Percentiles rank a stretch among this genome's conserved stretches.
phyloP scores from a whole-genome alignment of 495 filamentous ascomycete species.

The Aspergillus heteromorphus region DNA sequence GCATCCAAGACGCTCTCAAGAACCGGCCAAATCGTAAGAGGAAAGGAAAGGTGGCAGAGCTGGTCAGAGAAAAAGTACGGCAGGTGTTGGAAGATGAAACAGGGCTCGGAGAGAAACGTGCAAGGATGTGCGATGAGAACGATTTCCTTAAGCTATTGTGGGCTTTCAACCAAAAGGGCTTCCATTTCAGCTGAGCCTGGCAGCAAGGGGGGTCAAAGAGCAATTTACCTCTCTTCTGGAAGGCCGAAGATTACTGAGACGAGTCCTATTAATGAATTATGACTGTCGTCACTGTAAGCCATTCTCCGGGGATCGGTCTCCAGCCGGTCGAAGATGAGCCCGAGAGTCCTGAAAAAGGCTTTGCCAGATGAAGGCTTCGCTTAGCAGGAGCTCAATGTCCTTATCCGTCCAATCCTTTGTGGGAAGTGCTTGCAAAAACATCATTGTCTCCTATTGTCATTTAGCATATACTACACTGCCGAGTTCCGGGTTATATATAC shows the following conservation, averaged over 20 bases:
- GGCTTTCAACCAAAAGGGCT: slow-evolving; percentile 83
- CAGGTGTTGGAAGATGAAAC: slow-evolving; percentile 75
- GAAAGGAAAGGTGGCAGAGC: slow-evolving; percentile 68
- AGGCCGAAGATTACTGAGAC: background rate
- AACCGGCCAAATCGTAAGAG: slow-evolving; percentile 53
- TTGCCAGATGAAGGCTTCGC: slow-evolving; percentile 96
- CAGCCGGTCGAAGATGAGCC: slow-evolving; percentile 65
- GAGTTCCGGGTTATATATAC: background rate
- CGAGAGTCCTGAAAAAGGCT: slow-evolving; percentile 83
- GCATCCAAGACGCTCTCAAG: slow-evolving; percentile 35
- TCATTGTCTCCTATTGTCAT: slow-evolving; percentile 79
- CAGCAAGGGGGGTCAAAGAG: slow-evolving; percentile 1
- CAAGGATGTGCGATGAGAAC: slow-evolving; percentile 81
- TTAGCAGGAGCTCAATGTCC: slow-evolving; percentile 91
- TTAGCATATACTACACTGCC: slow-evolving; percentile 1
- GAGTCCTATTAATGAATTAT: slow-evolving; percentile 26
- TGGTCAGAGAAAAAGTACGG: slow-evolving; percentile 77
- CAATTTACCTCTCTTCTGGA: background rate
- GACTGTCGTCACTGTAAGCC: slow-evolving; percentile 38
- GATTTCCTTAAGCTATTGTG: slow-evolving; percentile 75
- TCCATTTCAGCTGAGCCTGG: slow-evolving; percentile 73
- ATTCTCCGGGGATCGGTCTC: slow-evolving; percentile 35
- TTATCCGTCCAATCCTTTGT: slow-evolving; percentile 97
- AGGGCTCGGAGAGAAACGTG: slow-evolving; percentile 69
- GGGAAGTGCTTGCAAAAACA: slow-evolving; percentile 94